These are phyloP conservation scores for Plasmodium gaboni DNA, from an alignment of 169 alveolate species.

Conservation along the genomic window DNA sequence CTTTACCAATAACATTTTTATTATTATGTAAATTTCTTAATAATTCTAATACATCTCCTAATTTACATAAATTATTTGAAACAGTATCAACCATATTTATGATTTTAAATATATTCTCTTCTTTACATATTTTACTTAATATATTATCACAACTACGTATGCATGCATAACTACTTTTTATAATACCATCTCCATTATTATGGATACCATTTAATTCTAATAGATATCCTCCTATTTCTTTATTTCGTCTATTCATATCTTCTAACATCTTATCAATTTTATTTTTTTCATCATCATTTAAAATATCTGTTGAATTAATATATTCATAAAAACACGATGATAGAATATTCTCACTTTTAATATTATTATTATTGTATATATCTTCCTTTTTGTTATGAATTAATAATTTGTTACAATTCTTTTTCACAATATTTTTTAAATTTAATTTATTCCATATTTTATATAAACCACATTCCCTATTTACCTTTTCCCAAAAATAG, in stretches of 20 bases:
- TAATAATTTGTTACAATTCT: background rate
- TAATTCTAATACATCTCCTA: constrained; percentile 86
- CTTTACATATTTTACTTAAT: constrained; percentile 43
- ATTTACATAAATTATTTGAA: constrained; percentile 82
- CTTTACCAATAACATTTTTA: constrained; percentile 78
- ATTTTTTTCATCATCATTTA: constrained; percentile 28
- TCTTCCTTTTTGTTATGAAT: background rate
- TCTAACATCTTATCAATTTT: constrained; percentile 24
- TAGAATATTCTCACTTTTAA: background rate
- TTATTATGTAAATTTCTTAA: constrained; percentile 81
- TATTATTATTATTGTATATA: background rate
- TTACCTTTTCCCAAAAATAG: constrained; percentile 18
- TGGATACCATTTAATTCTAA: constrained; percentile 45
- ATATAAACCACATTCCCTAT: background rate
- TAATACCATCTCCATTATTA: constrained; percentile 29
- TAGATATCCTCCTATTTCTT: constrained; percentile 23
- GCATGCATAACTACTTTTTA: constrained; percentile 24
- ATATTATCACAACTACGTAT: constrained; percentile 45
- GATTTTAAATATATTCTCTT: constrained; percentile 52
- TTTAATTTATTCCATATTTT: constrained; percentile 29
- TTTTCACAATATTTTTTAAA: constrained; percentile 26
- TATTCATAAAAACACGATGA: background rate
- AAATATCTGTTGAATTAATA: constrained; percentile 4
- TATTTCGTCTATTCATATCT: background rate
- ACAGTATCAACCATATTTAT: constrained; percentile 81